phyloP scores from a whole-genome alignment of 2,329 filamentous ascomycete species.

The Aspergillus neotritici region DNA sequence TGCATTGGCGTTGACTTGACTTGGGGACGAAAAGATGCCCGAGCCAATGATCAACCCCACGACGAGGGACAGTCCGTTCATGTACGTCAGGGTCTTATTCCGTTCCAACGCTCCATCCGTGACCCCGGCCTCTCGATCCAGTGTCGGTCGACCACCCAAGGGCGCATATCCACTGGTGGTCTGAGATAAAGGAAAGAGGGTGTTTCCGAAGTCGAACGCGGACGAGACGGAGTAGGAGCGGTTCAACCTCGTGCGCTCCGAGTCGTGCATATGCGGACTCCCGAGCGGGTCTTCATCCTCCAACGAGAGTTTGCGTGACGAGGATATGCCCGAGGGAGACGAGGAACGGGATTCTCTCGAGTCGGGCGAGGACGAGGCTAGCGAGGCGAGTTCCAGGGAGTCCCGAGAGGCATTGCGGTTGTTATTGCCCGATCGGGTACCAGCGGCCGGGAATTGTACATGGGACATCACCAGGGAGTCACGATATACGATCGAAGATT shows the following conservation, averaged over 20 bases:
- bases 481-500: no score
- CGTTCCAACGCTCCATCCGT: constrained; percentile 83
- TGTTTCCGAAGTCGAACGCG: constrained; percentile 90
- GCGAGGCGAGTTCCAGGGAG: constrained; percentile 90
- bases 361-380: constrained; percentile 74
- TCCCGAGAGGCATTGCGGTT: constrained; percentile 57
- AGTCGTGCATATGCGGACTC: constrained; percentile 47
- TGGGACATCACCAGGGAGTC: constrained; percentile 25
- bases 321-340: constrained; percentile 76
- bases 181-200: constrained; percentile 85
- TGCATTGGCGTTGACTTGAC: constrained; percentile 84
- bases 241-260: constrained; percentile 41
- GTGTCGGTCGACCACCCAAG: constrained; percentile 66
- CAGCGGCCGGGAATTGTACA: constrained; percentile 25
- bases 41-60: constrained; percentile 92
- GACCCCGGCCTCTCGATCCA: constrained; percentile 52
- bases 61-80: constrained; percentile 88
- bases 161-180: constrained; percentile 78
- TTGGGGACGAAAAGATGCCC: constrained; percentile 91
- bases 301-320: constrained; percentile 85
- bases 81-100: constrained; percentile 89
- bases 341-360: constrained; percentile 66
- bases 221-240: constrained; percentile 87
- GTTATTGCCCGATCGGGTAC: constrained; percentile 23
- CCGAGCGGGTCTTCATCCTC: constrained; percentile 76